A percentile compares a stretch with the other conserved stretches of the same genome.
Conservation (phyloP, 768 basidiomycete species). For the Agrocybe pediades region DNA sequence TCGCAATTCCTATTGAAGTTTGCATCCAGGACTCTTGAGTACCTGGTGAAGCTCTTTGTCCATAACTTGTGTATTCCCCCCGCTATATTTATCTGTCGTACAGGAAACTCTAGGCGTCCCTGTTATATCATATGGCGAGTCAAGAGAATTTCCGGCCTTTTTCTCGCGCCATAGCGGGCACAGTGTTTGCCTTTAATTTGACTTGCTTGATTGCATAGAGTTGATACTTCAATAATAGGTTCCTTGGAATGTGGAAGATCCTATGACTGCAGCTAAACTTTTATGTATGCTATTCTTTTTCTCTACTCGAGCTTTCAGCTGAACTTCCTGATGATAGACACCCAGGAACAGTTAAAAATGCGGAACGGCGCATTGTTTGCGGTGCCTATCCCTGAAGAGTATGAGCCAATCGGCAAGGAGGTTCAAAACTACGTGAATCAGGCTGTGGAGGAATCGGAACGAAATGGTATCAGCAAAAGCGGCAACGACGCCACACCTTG, state of each 20-base stretch:
- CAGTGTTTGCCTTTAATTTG: constrained; percentile 52
- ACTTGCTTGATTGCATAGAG: too few relatives aligned
- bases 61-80: neutral
- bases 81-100: neutral
- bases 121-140: constrained; percentile 75
- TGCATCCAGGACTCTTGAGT: constrained; percentile 70
- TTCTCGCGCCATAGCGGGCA: constrained; percentile 85
- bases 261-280: constrained; percentile 68
- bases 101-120: constrained; percentile 97
- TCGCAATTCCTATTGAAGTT: neutral
- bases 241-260: constrained; percentile 74
- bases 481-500: constrained; percentile 97
- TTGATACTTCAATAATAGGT: too few relatives aligned
- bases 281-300: constrained; percentile 52
- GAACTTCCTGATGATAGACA: constrained; percentile 44
- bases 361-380: constrained; percentile 81
- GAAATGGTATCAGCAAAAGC: constrained; percentile 71
- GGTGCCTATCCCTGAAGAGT: constrained; percentile 84
- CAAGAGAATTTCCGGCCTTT: constrained; percentile 92
- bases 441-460: constrained; percentile 82
- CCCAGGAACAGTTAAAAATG: constrained; percentile 70
- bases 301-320: neutral
- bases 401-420: constrained; percentile 62
- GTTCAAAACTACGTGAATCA: constrained; percentile 82
- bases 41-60: constrained; percentile 50